phyloP scores from a whole-genome alignment of 2,329 filamentous ascomycete genomes.

The Cladobotryum mycophilum region DNA sequence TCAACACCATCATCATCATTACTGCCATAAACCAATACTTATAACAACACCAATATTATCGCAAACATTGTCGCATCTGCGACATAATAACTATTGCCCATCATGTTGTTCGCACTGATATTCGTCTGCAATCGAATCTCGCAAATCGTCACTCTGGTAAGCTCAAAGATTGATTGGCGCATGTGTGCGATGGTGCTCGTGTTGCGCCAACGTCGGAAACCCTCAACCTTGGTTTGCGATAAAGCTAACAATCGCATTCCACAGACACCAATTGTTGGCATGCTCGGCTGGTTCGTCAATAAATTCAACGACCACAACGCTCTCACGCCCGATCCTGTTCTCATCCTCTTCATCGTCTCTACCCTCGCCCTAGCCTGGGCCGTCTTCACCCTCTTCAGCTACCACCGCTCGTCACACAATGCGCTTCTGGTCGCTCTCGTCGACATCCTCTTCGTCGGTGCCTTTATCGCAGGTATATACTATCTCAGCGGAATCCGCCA shows the following conservation, averaged over 20 bases:
- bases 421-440: constrained; percentile 55
- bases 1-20: background rate
- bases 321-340: constrained; percentile 56
- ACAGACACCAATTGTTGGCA: constrained; percentile 59
- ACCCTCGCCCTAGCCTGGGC: constrained; percentile 58
- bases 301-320: constrained; percentile 50
- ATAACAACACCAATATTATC: constrained; percentile 9
- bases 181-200: too few relatives aligned
- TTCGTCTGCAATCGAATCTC: constrained; percentile 58
- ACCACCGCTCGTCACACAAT: constrained; percentile 56
- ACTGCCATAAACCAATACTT: background rate
- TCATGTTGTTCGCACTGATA: constrained; percentile 57
- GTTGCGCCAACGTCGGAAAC: background rate
- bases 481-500: constrained; percentile 51
- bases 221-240: background rate
- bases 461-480: constrained; percentile 58
- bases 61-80: constrained; percentile 38
- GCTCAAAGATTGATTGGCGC: constrained; percentile 15
- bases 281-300: constrained; percentile 61
- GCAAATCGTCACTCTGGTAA: constrained; percentile 58
- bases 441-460: constrained; percentile 57
- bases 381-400: constrained; percentile 59
- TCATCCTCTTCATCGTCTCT: constrained; percentile 62
- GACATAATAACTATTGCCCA: constrained; percentile 17
- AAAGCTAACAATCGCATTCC: background rate